A percentile compares a stretch with the other conserved stretches of the same genome.
Conservation (phyloP, 2,329 filamentous ascomycete genomes). For the Calonectria hawksworthii region DNA sequence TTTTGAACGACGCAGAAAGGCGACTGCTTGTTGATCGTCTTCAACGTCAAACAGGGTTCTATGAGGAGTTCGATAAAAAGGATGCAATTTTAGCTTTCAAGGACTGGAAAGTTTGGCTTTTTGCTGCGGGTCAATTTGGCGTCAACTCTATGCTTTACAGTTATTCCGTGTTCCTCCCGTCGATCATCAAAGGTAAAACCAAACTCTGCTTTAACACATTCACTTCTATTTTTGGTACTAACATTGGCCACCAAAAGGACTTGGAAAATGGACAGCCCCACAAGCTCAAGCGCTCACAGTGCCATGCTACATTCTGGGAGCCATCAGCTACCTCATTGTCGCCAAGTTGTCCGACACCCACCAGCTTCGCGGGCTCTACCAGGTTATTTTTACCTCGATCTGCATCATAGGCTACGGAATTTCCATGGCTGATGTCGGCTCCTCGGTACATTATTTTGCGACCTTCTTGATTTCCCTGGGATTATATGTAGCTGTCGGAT, state of each 20-base stretch:
- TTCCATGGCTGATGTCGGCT: conserved; percentile 63
- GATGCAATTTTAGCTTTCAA: conserved; percentile 24
- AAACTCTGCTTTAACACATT: neutral
- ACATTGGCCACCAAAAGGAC: neutral
- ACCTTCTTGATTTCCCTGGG: conserved; percentile 26
- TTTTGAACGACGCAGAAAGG: conserved; percentile 17
- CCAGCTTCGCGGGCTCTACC: conserved; percentile 68
- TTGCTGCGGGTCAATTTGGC: conserved; percentile 22
- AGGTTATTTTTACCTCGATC: conserved; percentile 64
- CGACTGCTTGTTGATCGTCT: conserved; percentile 17
- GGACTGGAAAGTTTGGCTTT: conserved; percentile 29
- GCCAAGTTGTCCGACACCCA: conserved; percentile 70
- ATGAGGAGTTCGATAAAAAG: conserved; percentile 24
- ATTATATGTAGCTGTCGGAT: conserved; percentile 18
- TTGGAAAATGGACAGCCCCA: conserved; percentile 20
- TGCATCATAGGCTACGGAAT: conserved; percentile 71
- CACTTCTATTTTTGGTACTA: neutral
- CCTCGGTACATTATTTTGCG: conserved; percentile 56
- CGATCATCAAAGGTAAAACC: conserved; percentile 66
- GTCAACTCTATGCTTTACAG: conserved; percentile 55
- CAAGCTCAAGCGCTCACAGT: conserved; percentile 60
- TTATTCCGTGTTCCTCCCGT: conserved; percentile 77
- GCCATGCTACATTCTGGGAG: conserved; percentile 72
- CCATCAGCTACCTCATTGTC: conserved; percentile 68
- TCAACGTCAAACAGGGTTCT: conserved; percentile 72